Percentiles rank a stretch among this genome's conserved stretches.
Conservation (phyloP, 495 filamentous ascomycete species). For the Chaetomidium leptoderma region DNA sequence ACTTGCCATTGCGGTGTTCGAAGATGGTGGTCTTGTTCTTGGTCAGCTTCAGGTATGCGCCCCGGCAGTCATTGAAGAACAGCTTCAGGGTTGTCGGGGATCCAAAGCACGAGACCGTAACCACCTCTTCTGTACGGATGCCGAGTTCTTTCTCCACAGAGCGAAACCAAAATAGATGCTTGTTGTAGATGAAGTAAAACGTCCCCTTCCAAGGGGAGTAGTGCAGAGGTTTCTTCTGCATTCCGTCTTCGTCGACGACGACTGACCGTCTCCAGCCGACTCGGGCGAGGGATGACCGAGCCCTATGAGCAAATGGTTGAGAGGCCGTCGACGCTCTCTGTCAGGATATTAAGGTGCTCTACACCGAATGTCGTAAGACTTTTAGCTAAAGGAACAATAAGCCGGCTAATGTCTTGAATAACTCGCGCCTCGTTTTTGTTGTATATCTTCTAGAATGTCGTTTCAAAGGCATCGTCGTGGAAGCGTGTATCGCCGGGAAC, state of each 20-base stretch:
- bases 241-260: conserved; percentile 5
- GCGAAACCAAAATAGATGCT: conserved; percentile 27
- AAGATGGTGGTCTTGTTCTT: conserved; percentile 12
- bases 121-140: conserved; percentile 10
- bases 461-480: too few species aligned
- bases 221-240: conserved; percentile 29
- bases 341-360: too few species aligned
- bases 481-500: too few species aligned
- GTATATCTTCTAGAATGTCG: too few species aligned
- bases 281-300: conserved; percentile 24
- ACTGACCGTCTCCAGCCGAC: conserved; percentile 18
- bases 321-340: conserved; percentile 27
- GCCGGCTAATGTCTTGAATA: too few species aligned
- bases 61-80: conserved; percentile 7
- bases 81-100: conserved; percentile 1
- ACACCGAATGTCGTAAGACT: too few species aligned
- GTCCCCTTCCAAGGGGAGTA: conserved; percentile 31
- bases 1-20: too few species aligned
- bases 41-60: conserved; percentile 3
- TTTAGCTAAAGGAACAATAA: too few species aligned
- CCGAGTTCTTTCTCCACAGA: conserved; percentile 21
- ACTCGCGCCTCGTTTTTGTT: too few species aligned
- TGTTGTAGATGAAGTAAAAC: conserved; percentile 31
- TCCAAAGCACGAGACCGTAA: conserved; percentile 12
- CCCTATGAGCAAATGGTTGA: conserved; percentile 27